Percentiles rank a stretch among this genome's conserved stretches.
These are phyloP conservation scores for Onygenales sp. DNA, from an alignment of 2,329 filamentous ascomycete species.

Conservation along the genomic window DNA sequence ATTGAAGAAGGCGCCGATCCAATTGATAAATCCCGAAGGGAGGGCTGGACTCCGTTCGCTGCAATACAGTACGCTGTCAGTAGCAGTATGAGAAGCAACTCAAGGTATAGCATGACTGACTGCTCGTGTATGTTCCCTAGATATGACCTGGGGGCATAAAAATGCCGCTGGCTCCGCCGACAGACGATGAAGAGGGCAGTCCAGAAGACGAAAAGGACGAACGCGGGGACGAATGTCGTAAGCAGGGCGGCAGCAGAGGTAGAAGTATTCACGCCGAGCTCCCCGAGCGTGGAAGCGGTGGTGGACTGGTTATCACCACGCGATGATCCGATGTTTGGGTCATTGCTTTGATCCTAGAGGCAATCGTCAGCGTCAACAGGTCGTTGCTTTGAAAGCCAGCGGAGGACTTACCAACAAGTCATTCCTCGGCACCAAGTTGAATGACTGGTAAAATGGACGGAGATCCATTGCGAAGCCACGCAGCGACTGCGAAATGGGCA, in stretches of 20 bases:
- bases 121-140: constrained; percentile 33
- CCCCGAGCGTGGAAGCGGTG: constrained; percentile 20
- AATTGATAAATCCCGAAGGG: constrained; percentile 41
- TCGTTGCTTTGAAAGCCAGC: no score
- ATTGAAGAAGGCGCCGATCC: constrained; percentile 44
- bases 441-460: no score
- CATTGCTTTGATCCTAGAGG: constrained; percentile 27
- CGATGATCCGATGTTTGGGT: constrained; percentile 33
- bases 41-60: constrained; percentile 41
- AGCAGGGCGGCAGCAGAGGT: constrained; percentile 43
- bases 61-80: background rate
- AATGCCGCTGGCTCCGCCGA: constrained; percentile 35
- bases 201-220: constrained; percentile 35
- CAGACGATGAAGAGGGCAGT: constrained; percentile 38
- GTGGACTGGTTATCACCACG: constrained; percentile 29
- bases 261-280: constrained; percentile 25
- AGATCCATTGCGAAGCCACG: no score
- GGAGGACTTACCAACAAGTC: no score
- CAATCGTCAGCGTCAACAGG: background rate
- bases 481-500: no score
- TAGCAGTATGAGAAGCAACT: background rate
- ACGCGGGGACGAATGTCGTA: constrained; percentile 39
- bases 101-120: constrained; percentile 15
- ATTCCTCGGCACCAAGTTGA: no score
- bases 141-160: constrained; percentile 36